Conservation (phyloP, 1,139 yeast species). For the Yamadazyma spencermartinsiae region DNA sequence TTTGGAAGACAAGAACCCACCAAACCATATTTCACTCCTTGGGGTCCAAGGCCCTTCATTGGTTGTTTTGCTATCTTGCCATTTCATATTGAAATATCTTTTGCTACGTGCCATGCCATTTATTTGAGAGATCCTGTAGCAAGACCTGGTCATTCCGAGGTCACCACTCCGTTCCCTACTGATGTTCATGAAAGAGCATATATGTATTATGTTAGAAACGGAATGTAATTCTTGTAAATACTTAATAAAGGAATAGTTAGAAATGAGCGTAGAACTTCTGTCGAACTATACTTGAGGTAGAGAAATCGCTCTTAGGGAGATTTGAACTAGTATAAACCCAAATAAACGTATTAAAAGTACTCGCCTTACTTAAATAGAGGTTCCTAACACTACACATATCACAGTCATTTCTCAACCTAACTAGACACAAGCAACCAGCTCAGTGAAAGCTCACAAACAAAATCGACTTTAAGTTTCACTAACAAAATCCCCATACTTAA, state of each 20-base stretch:
- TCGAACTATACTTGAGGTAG: not conserved
- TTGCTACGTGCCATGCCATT: slow-evolving; percentile 90
- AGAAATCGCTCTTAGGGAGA: not conserved
- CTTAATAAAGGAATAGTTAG: not conserved
- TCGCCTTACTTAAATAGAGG: not conserved
- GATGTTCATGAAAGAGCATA: slow-evolving; percentile 92
- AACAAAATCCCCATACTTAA: too few relatives aligned
- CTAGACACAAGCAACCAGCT: too few relatives aligned
- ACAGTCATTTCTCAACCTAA: too few relatives aligned
- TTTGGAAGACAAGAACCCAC: slow-evolving; percentile 78
- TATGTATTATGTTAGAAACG: slow-evolving; percentile 88
- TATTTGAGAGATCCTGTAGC: slow-evolving; percentile 96
- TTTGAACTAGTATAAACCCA: not conserved
- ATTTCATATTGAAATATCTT: slow-evolving; percentile 85
- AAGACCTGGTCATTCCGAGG: slow-evolving; percentile 95
- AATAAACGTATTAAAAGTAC: not conserved
- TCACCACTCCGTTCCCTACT: slow-evolving; percentile 83
- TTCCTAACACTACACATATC: too few relatives aligned
- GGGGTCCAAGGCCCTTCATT: slow-evolving; percentile 92
- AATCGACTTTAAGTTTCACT: too few relatives aligned
- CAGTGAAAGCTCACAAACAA: too few relatives aligned
- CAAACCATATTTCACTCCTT: slow-evolving; percentile 91
- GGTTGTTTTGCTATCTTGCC: slow-evolving; percentile 94
- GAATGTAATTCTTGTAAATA: slow-evolving; percentile 42
- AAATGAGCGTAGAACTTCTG: too few relatives aligned